A percentile compares a stretch with the other conserved stretches of the same genome.
Evolutionary conservation across 495 filamentous ascomycete genomes (phyloP).

Genomic region (Xylaria curta): DNA sequence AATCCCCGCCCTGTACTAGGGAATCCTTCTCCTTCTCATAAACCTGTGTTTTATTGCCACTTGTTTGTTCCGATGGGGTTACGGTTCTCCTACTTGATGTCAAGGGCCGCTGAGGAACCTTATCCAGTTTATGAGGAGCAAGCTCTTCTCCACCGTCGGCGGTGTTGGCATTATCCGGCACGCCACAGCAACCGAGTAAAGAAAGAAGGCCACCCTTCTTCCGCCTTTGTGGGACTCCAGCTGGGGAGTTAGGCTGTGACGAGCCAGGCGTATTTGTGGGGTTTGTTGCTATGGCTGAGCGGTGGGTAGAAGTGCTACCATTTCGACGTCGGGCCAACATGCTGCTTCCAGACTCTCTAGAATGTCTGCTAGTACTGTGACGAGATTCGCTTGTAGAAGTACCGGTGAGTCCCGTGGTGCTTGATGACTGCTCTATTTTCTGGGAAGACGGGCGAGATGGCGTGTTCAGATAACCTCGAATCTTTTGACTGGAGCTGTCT

Average conservation of each 20-base stretch:
- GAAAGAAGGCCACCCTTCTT: constrained; percentile 73
- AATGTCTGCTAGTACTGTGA: constrained; percentile 65
- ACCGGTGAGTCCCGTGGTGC: constrained; percentile 68
- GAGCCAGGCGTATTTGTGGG: constrained; percentile 53
- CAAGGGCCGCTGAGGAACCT: constrained; percentile 57
- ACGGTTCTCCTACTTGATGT: constrained; percentile 62
- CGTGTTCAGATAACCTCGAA: constrained; percentile 63
- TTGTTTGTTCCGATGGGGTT: constrained; percentile 61
- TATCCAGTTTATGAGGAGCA: constrained; percentile 68
- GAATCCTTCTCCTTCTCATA: constrained; percentile 52
- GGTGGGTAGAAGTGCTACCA: constrained; percentile 66
- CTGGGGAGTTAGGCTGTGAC: constrained; percentile 55
- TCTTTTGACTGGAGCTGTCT: constrained; percentile 54
- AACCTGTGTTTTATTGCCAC: constrained; percentile 54
- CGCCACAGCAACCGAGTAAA: constrained; percentile 81
- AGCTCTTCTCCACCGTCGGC: constrained; percentile 65
- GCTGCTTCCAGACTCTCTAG: constrained; percentile 71
- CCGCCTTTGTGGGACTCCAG: constrained; percentile 53
- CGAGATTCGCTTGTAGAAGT: constrained; percentile 66
- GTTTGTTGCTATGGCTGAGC: constrained; percentile 53
- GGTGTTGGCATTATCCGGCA: constrained; percentile 66
- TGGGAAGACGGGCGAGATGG: constrained; percentile 75
- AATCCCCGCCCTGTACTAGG: constrained; percentile 30
- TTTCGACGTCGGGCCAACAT: constrained; percentile 71
- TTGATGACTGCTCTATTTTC: constrained; percentile 65